phyloP scores from a whole-genome alignment of 495 filamentous ascomycete species.

The Daldinia grandis region DNA sequence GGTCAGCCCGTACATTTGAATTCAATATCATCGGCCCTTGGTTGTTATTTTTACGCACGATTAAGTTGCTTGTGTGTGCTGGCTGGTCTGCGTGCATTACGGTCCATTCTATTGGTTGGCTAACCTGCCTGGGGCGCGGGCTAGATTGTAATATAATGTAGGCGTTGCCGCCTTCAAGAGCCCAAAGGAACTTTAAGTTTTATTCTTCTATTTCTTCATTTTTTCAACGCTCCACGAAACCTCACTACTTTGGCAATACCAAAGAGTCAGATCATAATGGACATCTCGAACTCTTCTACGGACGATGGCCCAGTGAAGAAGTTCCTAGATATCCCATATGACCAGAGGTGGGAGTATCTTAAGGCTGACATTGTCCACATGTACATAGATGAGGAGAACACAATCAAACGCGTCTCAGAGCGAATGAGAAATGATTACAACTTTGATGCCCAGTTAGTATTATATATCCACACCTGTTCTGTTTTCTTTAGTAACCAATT shows the following conservation, averaged over 20 bases:
- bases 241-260: not conserved
- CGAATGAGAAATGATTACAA: not conserved
- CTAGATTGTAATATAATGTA: not conserved
- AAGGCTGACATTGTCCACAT: not conserved
- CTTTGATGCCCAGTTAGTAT: not conserved
- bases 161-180: too few species aligned
- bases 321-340: not conserved
- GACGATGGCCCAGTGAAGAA: not conserved
- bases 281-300: not conserved
- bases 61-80: not conserved
- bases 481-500: not conserved
- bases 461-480: not conserved
- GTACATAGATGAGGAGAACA: not conserved
- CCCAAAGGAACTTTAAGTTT: too few species aligned
- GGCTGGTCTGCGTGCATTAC: too few species aligned
- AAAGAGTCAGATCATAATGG: not conserved
- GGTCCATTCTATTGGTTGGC: not conserved
- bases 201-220: too few species aligned
- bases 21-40: not conserved
- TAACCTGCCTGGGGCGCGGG: not conserved
- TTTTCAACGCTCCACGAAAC: not conserved
- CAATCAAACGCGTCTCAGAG: not conserved
- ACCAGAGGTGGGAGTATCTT: not conserved
- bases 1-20: not conserved
- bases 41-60: not conserved